Percentiles rank a stretch among this genome's conserved stretches.
Conservation (phyloP, 148 eudicot genomes). For the Amaranthus palmeri region DNA sequence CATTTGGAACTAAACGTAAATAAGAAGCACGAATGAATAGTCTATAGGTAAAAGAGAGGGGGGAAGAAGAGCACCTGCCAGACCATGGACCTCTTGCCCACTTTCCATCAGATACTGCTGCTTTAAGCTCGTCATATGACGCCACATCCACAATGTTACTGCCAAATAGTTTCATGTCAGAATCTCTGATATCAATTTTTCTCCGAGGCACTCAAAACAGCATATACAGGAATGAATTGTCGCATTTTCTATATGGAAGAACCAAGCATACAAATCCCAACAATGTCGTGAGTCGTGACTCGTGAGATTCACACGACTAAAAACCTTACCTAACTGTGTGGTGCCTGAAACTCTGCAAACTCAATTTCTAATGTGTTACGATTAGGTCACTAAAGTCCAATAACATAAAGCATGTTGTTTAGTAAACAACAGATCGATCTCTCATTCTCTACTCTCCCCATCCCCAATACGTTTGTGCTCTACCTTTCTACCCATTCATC, state of each 20-base stretch:
- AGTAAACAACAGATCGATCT: too few relatives aligned
- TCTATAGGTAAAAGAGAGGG: too few relatives aligned
- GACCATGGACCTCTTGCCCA: slow-evolving; percentile 99
- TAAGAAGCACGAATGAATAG: too few relatives aligned
- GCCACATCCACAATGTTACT: slow-evolving; percentile 91
- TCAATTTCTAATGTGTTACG: too few relatives aligned
- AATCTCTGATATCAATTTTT: background rate
- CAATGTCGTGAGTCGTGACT: background rate
- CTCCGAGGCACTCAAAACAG: background rate
- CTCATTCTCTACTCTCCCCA: too few relatives aligned
- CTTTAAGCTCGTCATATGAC: slow-evolving; percentile 79
- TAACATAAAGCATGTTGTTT: too few relatives aligned
- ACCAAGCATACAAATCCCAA: background rate
- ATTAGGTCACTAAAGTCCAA: too few relatives aligned
- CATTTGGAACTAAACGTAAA: too few relatives aligned
- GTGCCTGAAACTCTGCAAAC: too few relatives aligned
- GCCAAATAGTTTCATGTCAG: slow-evolving; percentile 20
- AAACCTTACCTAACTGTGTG: background rate
- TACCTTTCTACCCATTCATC: too few relatives aligned
- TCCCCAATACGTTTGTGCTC: too few relatives aligned
- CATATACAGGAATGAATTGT: background rate
- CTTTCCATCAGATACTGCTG: slow-evolving; percentile 73
- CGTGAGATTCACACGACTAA: background rate
- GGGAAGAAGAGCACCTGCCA: slow-evolving; percentile 48
- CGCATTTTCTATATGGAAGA: background rate